Base-by-base conservation (phyloP, 805 yeast genomes). In the Lipomyces anomalus region DNA sequence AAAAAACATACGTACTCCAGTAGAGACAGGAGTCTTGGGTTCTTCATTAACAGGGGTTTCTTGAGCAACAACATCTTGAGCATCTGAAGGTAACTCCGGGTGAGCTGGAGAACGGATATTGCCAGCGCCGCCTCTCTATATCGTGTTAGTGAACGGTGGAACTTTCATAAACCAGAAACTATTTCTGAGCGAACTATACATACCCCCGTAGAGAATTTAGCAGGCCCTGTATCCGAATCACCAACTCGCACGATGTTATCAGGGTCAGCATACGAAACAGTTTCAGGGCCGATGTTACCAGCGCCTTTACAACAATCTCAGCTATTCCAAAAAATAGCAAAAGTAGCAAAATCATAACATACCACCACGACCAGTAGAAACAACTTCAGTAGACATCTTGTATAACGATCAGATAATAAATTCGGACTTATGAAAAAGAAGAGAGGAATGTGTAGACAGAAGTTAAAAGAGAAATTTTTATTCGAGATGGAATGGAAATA, bases 31-130 rank as follows among this genome's bases (percentile, higher is more conserved):
- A 22, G 40, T 6, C 38, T 9, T 7, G 6, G 41, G 16, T 7
- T 11, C 41, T 20, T 38, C 41, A 6, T 13, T 37, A 22, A 29
- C 41, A 13, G 41, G 42, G 18, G 40, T 37, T 20, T 23, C 32
- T n/a, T 36, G 32, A 17, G 16, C 39, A n/a, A 18, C 39, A 38
- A 34, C 37, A 22, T 16, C 37, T 34, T 16, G 37, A 11, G 17
- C 46, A 17, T 26, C 30, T 26, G 30, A 26, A 9, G 30, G 30
- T 13, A 26, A 13, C 11, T 26, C 11, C 11, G 30, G 30, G 30
- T 26, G 30, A 26, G 30, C 9, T 26, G 30, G 30, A 9, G 30
- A 26, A 9, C 30, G 30, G 30, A 26, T 26, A 13, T 26, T 26
- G 13, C 30, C 30, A 13, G 30, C 30, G 11, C 30, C 30, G 30